Evolutionary conservation across 179 eudicot genomes (phyloP), one percentile per base, ranked within the genome.

Genomic region (Actinidia arguta): DNA sequence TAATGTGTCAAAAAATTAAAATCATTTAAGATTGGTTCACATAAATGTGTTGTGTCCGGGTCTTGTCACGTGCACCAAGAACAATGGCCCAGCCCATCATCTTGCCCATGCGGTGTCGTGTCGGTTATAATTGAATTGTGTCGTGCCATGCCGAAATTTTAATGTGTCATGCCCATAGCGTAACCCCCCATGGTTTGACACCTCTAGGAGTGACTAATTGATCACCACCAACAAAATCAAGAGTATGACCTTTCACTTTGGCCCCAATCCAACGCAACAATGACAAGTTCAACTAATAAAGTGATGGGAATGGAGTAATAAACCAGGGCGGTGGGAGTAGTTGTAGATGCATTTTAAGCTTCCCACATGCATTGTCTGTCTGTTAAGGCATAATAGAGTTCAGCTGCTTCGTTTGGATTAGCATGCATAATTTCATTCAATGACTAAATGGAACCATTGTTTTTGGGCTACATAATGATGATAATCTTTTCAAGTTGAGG

Each of bases 341-440:
- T 55, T 67, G 84, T 75, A 50, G 46, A 66, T 47, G 54, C 69
- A 67, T 82, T 75, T 31, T 80, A 76, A 66, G 80, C 69, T 55
- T 82, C 75, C 36, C 36, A 67, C 80, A 66, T 82, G 84, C 63
- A 18, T 24, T 25, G 14, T 10, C 27, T 74, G 63, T 81, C 83
- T 56, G 74, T 73, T 73, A 10, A 14, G 14, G 36, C 61, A 66
- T 3, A 1, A 46, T 55, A 66, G 73, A 63, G 27, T 67, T 14
- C 56, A 77, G 39, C 80, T n/a, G n/a, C 66, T 55, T 52, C 11
- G 4, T 51, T n/a, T 31, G 27, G 17, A 77, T 76, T 56, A 20
- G 42, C 11, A 76, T 18, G 31, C 70, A 64, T 64, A 11, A 27
- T 70, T 70, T 42, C 75, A 46, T n/a, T 70, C 54, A 4, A 70